Conservation (phyloP, 805 yeast genomes). For the Candida pseudoglaebosa region DNA sequence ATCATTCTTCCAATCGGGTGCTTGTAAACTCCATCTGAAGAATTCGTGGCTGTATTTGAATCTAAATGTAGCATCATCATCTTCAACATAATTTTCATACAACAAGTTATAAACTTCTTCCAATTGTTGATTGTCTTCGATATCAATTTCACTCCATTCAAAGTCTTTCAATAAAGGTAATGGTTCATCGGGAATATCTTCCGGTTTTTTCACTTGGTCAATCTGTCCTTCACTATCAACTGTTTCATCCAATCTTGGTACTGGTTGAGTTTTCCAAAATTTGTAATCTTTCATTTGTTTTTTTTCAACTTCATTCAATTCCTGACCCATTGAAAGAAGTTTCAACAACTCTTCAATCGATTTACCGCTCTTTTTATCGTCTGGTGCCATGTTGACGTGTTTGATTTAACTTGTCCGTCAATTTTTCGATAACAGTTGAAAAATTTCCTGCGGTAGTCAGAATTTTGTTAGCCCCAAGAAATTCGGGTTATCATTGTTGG, state of each 20-base stretch:
- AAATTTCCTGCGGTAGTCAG: too few relatives aligned
- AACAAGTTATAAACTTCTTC: constrained; percentile 76
- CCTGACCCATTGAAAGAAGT: constrained; percentile 50
- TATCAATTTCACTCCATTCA: constrained; percentile 84
- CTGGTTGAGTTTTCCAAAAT: constrained; percentile 99
- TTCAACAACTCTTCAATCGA: constrained; percentile 58
- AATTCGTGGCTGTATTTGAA: constrained; percentile 83
- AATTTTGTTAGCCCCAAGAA: too few relatives aligned
- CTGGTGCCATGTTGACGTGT: constrained; percentile 3
- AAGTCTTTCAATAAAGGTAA: constrained; percentile 71
- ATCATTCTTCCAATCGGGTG: constrained; percentile 87
- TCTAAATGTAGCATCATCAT: constrained; percentile 85
- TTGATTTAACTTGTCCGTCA: not conserved
- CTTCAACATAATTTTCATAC: constrained; percentile 92
- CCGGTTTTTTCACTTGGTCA: constrained; percentile 62
- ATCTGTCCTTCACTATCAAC: constrained; percentile 77
- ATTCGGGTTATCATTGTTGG: too few relatives aligned
- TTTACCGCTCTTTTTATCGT: constrained; percentile 19
- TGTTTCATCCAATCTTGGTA: constrained; percentile 67
- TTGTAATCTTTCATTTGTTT: constrained; percentile 84
- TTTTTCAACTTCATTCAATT: constrained; percentile 53
- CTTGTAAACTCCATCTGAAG: constrained; percentile 87
- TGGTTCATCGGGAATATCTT: constrained; percentile 68
- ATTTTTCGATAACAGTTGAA: not conserved
- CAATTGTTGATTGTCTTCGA: constrained; percentile 48